Evolutionary conservation across 805 yeast species (phyloP).

Genomic region (Ogataea henricii): DNA sequence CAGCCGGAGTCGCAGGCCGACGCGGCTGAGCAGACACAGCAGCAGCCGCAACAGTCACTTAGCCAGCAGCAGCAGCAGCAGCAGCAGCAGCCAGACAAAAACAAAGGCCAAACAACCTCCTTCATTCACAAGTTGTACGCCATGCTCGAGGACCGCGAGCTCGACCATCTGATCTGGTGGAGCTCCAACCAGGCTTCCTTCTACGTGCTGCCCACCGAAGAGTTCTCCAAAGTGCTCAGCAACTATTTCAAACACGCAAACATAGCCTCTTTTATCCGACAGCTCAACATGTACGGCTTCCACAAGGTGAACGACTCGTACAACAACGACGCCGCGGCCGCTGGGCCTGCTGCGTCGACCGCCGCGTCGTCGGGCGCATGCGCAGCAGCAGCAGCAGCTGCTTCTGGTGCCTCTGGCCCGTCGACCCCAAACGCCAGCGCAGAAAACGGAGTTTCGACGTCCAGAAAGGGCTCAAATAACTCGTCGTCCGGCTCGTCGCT

Average conservation of each 20-base stretch:
- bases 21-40: not conserved
- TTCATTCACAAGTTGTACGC: conserved; percentile 89
- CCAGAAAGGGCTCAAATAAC: conserved; percentile 26
- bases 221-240: conserved; percentile 71
- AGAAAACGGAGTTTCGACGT: conserved; percentile 4
- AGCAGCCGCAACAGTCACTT: not conserved
- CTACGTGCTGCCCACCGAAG: conserved; percentile 81
- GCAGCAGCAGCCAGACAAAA: conserved; percentile 13
- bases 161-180: conserved; percentile 88
- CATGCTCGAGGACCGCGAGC: conserved; percentile 78
- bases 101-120: conserved; percentile 34
- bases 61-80: not conserved
- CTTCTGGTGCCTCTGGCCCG: conserved; percentile 9
- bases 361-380: conserved; percentile 11
- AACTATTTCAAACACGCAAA: conserved; percentile 79
- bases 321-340: conserved; percentile 22
- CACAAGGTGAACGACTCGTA: conserved; percentile 65
- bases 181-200: conserved; percentile 64
- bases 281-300: conserved; percentile 80
- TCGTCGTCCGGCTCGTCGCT: conserved; percentile 21
- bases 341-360: conserved; percentile 13
- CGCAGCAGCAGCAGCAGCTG: not conserved
- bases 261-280: conserved; percentile 77
- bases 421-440: conserved; percentile 3
- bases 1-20: conserved; percentile 6